phyloP scores from a whole-genome alignment of 23 red algal genomes.

The Chondrus crispus region DNA sequence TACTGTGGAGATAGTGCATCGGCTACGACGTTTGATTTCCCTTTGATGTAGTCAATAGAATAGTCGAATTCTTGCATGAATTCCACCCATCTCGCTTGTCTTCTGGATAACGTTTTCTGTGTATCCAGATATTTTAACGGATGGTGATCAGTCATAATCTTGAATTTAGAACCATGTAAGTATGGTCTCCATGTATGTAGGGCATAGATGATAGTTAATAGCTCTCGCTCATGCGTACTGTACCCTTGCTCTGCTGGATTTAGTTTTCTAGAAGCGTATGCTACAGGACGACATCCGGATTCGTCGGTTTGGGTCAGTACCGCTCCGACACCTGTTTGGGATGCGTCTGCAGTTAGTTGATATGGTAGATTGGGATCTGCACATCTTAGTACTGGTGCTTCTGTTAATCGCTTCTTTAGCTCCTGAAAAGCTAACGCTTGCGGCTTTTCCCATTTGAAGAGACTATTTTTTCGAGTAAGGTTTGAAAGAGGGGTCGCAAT shows the following conservation, averaged over 20 bases:
- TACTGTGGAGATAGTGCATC: constrained; percentile 15
- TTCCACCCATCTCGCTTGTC: not conserved
- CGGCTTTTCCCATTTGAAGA: not conserved
- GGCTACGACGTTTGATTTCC: constrained; percentile 14
- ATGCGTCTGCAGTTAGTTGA: constrained; percentile 9
- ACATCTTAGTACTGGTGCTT: not conserved
- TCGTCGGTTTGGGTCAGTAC: not conserved
- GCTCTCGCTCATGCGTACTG: not conserved
- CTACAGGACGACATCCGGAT: not conserved
- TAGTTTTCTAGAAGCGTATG: not conserved
- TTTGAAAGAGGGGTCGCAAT: not conserved
- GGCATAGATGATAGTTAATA: constrained; percentile 4
- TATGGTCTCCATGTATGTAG: not conserved
- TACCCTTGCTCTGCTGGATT: not conserved
- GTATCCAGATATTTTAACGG: not conserved
- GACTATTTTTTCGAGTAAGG: not conserved
- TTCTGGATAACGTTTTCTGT: not conserved
- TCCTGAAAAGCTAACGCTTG: not conserved
- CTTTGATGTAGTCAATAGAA: constrained; percentile 38
- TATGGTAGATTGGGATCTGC: not conserved
- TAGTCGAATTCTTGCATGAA: constrained; percentile 13
- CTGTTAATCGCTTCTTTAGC: not conserved
- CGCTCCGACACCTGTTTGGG: not conserved
- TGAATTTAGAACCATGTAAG: not conserved
- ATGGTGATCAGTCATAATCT: not conserved